Evolutionary conservation across 305 asterid genomes (phyloP).

Genomic region (Fraxinus angustifolia): DNA sequence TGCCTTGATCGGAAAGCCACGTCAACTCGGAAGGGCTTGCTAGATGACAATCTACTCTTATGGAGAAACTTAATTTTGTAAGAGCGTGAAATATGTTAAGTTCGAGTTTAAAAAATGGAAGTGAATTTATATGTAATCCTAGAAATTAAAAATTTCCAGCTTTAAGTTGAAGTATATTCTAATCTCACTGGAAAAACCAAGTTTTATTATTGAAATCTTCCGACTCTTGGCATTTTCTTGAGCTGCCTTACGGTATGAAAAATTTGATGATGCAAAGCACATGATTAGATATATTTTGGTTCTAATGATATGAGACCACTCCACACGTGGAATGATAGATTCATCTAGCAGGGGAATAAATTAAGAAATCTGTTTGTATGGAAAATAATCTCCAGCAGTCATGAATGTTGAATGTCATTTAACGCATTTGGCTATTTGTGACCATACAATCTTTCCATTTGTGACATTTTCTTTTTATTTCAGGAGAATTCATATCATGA

Average conservation of each 20-base stretch:
- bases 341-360: slow-evolving; percentile 5
- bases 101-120: neutral
- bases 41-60: neutral
- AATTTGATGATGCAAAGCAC: neutral
- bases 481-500: slow-evolving; percentile 62
- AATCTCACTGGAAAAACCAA: neutral
- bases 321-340: neutral
- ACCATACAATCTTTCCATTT: slow-evolving; percentile 14
- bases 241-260: neutral
- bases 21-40: neutral
- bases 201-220: neutral
- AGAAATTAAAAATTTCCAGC: neutral
- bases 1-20: neutral
- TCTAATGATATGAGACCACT: neutral
- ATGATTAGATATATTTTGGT: neutral
- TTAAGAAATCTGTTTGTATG: slow-evolving; percentile 12
- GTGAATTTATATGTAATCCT: neutral
- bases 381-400: slow-evolving; percentile 37
- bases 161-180: slow-evolving; percentile 1
- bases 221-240: neutral
- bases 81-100: neutral
- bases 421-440: slow-evolving; percentile 9
- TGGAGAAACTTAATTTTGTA: neutral
- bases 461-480: slow-evolving; percentile 25
- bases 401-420: slow-evolving; percentile 26